Evolutionary conservation across 768 basidiomycete genomes (phyloP).

Genomic region (Psilocybe sp.): DNA sequence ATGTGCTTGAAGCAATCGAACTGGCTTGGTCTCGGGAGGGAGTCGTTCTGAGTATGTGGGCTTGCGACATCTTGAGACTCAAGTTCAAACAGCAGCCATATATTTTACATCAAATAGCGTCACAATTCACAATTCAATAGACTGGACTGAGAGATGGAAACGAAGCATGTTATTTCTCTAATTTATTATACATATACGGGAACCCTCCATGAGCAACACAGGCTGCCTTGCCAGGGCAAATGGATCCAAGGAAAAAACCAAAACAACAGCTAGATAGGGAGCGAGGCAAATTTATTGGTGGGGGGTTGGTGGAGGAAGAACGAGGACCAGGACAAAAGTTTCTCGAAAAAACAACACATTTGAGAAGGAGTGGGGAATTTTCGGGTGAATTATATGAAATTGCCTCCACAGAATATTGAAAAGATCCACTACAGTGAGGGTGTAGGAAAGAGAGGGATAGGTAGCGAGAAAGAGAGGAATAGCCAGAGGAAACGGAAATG

Average conservation of each 20-base stretch:
- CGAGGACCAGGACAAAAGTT: too few relatives aligned
- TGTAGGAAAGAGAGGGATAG: neutral
- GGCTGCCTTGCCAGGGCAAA: constrained; percentile 30
- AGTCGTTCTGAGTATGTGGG: too few relatives aligned
- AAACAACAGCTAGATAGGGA: constrained; percentile 34
- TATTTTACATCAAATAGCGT: too few relatives aligned
- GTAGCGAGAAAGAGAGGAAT: constrained; percentile 9
- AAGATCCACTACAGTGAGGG: neutral
- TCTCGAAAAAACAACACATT: too few relatives aligned
- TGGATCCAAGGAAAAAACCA: constrained; percentile 25
- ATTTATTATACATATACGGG: constrained; percentile 36
- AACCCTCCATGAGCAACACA: constrained; percentile 30
- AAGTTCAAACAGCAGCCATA: too few relatives aligned
- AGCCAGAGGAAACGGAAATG: constrained; percentile 5
- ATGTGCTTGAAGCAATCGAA: too few relatives aligned
- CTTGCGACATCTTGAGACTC: too few relatives aligned
- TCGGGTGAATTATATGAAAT: too few relatives aligned
- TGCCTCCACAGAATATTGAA: constrained; percentile 1
- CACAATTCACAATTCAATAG: neutral
- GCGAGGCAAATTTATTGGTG: neutral
- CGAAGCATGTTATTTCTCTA: constrained; percentile 38
- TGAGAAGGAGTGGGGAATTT: too few relatives aligned
- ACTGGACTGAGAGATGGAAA: constrained; percentile 7
- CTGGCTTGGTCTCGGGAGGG: too few relatives aligned
- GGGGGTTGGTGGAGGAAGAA: too few relatives aligned